Evolutionary conservation across 2,329 filamentous ascomycete genomes (phyloP), one percentile per base, ranked within the genome.

Genomic region (Fusarium sp.): DNA sequence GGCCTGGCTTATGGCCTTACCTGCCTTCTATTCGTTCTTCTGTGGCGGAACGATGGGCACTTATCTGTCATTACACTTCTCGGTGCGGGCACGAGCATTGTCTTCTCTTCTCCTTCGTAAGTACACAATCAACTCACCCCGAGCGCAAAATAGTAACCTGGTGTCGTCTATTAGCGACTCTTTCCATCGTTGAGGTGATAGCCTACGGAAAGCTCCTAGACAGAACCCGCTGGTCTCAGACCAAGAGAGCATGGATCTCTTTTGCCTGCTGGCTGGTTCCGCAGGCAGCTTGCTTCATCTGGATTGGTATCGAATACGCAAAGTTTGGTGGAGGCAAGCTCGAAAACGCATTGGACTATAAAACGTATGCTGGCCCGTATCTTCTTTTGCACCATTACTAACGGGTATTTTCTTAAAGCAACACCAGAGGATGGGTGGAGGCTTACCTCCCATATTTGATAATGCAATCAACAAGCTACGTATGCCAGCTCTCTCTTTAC

Each of bases 1-100:
- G 61, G 60, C 61, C 6, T 63, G 54, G 61, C 35, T 63, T 0
- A 47, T 49, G 42, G 47, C 38, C 3, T 15, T 63, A 9, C 61
- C 61, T 5, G 61, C 61, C 5, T 63, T 63, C 17, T 63, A 63
- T 35, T 63, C 61, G 0, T 60, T 63, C 35, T 63, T 63, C 15
- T 63, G 38, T 6, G 61, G 61, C 7, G 61, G 61, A n/a, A 63
- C 35, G 4, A 48, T 63, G 61, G 54, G 54, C 7, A 63, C 61
- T 6, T 63, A 63, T n/a, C 13, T 63, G 1, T 39, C 36, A 0
- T 18, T 63, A 9, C 61, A 63, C 31, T 63, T 60, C 5, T 63
- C 61, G 5, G 54, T 63, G 4, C n/a, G 61, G 1, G 42, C 61
- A 5, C 28, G 61, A 9, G 54, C 61, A 13, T 36, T 63, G 1